Conservation (phyloP, 306 rosid species). For the Cucurbita ficifolia region DNA sequence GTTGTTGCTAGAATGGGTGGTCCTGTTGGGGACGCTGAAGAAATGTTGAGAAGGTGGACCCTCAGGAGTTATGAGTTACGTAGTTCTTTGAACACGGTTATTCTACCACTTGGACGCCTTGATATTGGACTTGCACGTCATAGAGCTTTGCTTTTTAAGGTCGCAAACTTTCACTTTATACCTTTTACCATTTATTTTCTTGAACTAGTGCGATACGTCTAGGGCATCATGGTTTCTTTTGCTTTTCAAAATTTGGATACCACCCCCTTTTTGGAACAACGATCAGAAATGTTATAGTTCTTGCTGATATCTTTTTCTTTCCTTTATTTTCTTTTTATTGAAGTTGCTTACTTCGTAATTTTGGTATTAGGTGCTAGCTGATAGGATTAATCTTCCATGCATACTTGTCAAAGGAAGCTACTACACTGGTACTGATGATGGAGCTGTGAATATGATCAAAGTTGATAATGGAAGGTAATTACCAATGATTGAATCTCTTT, state of each 20-base stretch:
- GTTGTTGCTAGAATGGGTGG: conserved; percentile 97
- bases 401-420: conserved; percentile 96
- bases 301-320: conserved; percentile 1
- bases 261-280: neutral
- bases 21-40: conserved; percentile 75
- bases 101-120: conserved; percentile 79
- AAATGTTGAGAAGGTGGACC: conserved; percentile 61
- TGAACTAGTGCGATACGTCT: neutral
- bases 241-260: neutral
- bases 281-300: neutral
- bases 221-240: neutral
- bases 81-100: conserved; percentile 38
- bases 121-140: conserved; percentile 98
- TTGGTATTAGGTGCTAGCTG: conserved; percentile 82
- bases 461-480: conserved; percentile 73
- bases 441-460: conserved; percentile 90
- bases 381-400: conserved; percentile 84
- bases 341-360: conserved; percentile 16
- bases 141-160: conserved; percentile 96
- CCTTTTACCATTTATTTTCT: neutral
- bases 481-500: neutral
- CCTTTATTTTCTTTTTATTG: neutral
- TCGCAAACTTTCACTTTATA: neutral
- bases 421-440: conserved; percentile 97
- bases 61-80: conserved; percentile 55